Evolutionary conservation across 345 rosid genomes (phyloP), one percentile per base, ranked within the genome.

Genomic region (Rhizophora mangle): DNA sequence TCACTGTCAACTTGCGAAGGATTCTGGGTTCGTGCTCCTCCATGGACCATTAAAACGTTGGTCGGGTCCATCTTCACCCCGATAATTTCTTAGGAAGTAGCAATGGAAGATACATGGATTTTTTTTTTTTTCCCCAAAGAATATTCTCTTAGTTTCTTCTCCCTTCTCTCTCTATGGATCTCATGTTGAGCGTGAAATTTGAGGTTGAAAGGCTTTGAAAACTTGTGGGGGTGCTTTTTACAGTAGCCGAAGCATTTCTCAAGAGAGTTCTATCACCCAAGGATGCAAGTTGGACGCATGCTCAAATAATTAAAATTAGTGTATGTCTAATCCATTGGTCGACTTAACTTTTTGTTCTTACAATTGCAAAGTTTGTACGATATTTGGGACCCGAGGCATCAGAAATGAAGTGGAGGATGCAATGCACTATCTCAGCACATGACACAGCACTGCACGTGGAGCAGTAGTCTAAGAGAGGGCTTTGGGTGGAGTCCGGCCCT

Each of bases 401-500:
- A 32, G 3, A 15, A 57, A 16, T 7, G n/a, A 21, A 4, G 10
- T 27, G 20, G 9, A 51, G 60, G 18, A 13, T 43, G 47, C 18
- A 43, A 43, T 43, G 49, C 49, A 13, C 49, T 1, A 3, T 8
- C 53, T 7, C 36, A 32, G 36, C 36, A 32, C 36, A 32, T 31
- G 6, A 32, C 36, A 6, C 36, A 32, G 36, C 6, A 1, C 37
- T 34, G 37, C 15, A 34, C 0, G 8, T 16, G 0, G 32, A 39
- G 53, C 15, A 29, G 53, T n/a, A 29, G 19, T 21, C 11, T 11
- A 22, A 27, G 31, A 21, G 43, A 32, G 30, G 60, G 20, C 46
- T 11, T 61, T 69, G 76, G 74, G 85, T 78, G 86, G 87, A 80
- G 81, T 67, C 72, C 52, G 27, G 47, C 55, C 68, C 74, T 70